Percentiles rank a stretch among this genome's conserved stretches.
phyloP scores from a whole-genome alignment of 1,284 basidiomycete genomes.

The Tilletia horrida region DNA sequence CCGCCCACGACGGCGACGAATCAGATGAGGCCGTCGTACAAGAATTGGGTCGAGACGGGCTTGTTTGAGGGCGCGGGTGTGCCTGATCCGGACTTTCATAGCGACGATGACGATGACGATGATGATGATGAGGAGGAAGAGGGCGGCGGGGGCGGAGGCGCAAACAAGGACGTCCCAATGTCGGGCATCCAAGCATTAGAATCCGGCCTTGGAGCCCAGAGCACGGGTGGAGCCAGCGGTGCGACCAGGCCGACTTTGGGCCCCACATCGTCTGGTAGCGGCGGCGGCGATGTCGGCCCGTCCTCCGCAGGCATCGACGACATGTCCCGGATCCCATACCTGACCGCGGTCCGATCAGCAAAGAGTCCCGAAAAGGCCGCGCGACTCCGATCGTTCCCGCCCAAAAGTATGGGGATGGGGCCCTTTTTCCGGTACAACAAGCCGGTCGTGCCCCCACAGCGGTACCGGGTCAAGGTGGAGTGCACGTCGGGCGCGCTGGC shows the following conservation, averaged over 20 bases:
- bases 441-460: slow-evolving; percentile 23
- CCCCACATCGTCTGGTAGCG: too few species aligned
- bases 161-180: too few species aligned
- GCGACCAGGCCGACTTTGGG: too few species aligned
- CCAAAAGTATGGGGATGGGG: too few species aligned
- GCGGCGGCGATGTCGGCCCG: too few species aligned
- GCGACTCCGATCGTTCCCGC: too few species aligned
- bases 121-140: slow-evolving; percentile 19
- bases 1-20: slow-evolving; percentile 20
- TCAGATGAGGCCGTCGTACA: background rate
- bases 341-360: slow-evolving; percentile 10
- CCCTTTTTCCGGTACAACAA: too few species aligned
- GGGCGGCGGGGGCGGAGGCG: slow-evolving; percentile 14
- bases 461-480: slow-evolving; percentile 43
- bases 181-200: too few species aligned
- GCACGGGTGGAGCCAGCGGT: too few species aligned
- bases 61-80: slow-evolving; percentile 21
- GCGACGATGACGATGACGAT: background rate
- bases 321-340: background rate
- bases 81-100: slow-evolving; percentile 23
- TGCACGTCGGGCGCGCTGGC: slow-evolving; percentile 30
- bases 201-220: too few species aligned
- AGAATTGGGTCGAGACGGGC: too few species aligned
- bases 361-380: slow-evolving; percentile 14
- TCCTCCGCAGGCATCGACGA: slow-evolving; percentile 26